A percentile compares a stretch with the other conserved stretches of the same genome.
Conservation (phyloP, 495 filamentous ascomycete species). For the Xylona heveae region DNA sequence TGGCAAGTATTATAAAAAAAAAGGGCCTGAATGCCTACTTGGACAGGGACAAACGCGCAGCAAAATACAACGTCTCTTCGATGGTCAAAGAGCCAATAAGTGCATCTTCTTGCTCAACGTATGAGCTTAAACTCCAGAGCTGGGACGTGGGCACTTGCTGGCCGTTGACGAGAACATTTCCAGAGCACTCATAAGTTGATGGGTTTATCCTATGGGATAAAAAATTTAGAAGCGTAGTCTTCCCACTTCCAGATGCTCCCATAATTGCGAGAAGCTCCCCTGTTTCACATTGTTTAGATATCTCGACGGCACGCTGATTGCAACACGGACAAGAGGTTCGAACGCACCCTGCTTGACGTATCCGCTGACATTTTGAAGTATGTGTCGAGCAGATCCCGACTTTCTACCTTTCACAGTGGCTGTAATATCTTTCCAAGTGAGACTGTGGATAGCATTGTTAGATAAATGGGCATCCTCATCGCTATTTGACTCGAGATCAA, state of each 20-base stretch:
- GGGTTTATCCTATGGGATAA: slow-evolving; percentile 37
- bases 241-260: slow-evolving; percentile 57
- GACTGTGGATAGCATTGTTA: slow-evolving; percentile 20
- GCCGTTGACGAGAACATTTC: slow-evolving; percentile 37
- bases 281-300: slow-evolving; percentile 9
- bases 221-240: slow-evolving; percentile 57
- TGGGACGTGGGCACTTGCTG: too few species aligned
- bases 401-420: slow-evolving; percentile 49
- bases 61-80: slow-evolving; percentile 53
- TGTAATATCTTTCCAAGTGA: slow-evolving; percentile 38
- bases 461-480: slow-evolving; percentile 15
- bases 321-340: background rate
- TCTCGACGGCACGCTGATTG: slow-evolving; percentile 2
- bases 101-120: slow-evolving; percentile 74
- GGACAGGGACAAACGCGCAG: slow-evolving; percentile 32
- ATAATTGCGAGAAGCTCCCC: slow-evolving; percentile 57
- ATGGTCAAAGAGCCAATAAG: slow-evolving; percentile 61
- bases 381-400: slow-evolving; percentile 31
- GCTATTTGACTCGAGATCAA: slow-evolving; percentile 16
- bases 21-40: slow-evolving; percentile 15
- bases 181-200: slow-evolving; percentile 23
- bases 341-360: slow-evolving; percentile 23
- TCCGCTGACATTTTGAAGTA: slow-evolving; percentile 31
- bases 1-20: background rate
- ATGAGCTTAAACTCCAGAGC: slow-evolving; percentile 20